Percentiles rank a stretch among this genome's conserved stretches.
These are phyloP conservation scores for Capsicum rhomboideum DNA, from an alignment of 257 asterid species.

Conservation along the genomic window DNA sequence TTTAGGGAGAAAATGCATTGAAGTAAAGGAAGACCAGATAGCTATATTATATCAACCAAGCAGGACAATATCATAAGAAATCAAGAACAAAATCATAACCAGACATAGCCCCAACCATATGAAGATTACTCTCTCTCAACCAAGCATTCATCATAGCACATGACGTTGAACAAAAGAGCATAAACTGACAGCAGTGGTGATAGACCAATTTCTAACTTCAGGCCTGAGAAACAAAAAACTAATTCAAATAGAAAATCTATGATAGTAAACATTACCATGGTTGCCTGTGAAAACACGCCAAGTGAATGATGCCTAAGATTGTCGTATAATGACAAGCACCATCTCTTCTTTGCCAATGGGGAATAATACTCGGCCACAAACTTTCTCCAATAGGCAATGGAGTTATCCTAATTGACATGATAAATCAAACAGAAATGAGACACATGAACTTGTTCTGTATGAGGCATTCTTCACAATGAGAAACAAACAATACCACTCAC, in stretches of 20 bases:
- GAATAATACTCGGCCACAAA: constrained; percentile 88
- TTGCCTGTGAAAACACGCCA: constrained; percentile 93
- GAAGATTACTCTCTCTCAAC: neutral
- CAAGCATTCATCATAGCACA: neutral
- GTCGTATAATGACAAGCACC: constrained; percentile 85
- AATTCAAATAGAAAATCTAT: neutral
- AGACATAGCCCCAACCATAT: neutral
- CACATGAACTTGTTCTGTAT: neutral
- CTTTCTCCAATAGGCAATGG: constrained; percentile 96
- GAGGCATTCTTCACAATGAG: neutral
- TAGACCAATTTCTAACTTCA: neutral
- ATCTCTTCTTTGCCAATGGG: constrained; percentile 90
- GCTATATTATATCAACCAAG: neutral
- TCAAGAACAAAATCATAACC: neutral
- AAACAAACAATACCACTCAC: constrained; percentile 41
- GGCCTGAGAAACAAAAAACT: neutral
- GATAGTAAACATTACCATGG: constrained; percentile 50
- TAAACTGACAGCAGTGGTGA: neutral
- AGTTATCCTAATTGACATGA: constrained; percentile 45
- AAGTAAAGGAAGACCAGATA: neutral
- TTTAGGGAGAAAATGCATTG: neutral
- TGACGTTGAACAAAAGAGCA: neutral
- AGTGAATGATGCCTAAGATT: constrained; percentile 86
- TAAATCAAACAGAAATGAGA: neutral
- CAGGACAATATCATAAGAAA: neutral